A percentile compares a stretch with the other conserved stretches of the same genome.
Evolutionary conservation across 345 rosid genomes (phyloP).

Genomic region (Corchorus olitorius): DNA sequence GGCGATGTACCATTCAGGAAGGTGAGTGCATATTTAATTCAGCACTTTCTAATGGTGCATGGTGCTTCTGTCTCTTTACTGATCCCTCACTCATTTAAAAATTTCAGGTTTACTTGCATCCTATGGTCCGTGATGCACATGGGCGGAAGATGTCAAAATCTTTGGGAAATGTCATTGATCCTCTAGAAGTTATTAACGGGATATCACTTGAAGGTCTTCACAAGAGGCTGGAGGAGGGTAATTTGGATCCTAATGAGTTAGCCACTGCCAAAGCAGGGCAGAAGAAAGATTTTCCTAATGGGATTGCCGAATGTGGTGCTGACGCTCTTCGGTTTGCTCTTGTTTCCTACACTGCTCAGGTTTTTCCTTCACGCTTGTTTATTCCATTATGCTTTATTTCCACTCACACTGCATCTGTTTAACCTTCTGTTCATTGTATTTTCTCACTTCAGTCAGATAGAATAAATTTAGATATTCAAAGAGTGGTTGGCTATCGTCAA

Average conservation of each 20-base stretch:
- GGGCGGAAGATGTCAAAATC: conserved; percentile 98
- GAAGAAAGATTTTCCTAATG: conserved; percentile 79
- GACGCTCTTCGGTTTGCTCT: conserved; percentile 99
- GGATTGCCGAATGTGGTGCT: conserved; percentile 95
- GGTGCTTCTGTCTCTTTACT: background rate
- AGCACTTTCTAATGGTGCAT: background rate
- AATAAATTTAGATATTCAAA: conserved; percentile 92
- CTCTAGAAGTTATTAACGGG: conserved; percentile 91
- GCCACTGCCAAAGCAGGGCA: conserved; percentile 80
- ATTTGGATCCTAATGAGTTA: conserved; percentile 74
- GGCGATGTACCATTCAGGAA: conserved; percentile 89
- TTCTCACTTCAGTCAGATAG: conserved; percentile 73
- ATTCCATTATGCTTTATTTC: conserved; percentile 11
- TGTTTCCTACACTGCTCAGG: conserved; percentile 95
- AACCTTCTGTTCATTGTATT: background rate
- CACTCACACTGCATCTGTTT: background rate
- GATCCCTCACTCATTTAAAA: conserved; percentile 19
- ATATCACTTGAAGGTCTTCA: conserved; percentile 81
- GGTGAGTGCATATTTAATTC: conserved; percentile 41
- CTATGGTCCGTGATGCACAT: conserved; percentile 96
- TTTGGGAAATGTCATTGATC: conserved; percentile 89
- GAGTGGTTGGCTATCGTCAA: conserved; percentile 97
- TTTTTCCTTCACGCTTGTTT: conserved; percentile 27
- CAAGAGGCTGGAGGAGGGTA: conserved; percentile 79
- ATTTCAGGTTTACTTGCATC: conserved; percentile 87